A percentile compares a stretch with the other conserved stretches of the same genome.
These are phyloP conservation scores for Asterophora lycoperdoides DNA, from an alignment of 768 basidiomycete genomes.

Conservation along the genomic window DNA sequence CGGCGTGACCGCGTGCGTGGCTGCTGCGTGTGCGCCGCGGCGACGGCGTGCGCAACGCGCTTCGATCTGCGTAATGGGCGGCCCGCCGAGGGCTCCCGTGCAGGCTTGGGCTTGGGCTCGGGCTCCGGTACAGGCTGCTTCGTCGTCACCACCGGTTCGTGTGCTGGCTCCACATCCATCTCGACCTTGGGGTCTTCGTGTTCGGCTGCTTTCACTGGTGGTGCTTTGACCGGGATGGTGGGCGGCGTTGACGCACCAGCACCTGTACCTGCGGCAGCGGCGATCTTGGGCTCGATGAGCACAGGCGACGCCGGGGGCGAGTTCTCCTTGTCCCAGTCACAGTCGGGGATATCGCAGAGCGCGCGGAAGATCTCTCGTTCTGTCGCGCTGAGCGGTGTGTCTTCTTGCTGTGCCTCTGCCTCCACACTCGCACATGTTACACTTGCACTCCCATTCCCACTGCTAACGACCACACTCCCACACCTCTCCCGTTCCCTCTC, in stretches of 20 bases:
- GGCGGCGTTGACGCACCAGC: too few species aligned
- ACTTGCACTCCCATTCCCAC: too few species aligned
- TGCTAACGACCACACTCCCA: too few species aligned
- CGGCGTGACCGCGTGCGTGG: constrained; percentile 38
- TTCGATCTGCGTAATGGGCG: constrained; percentile 58
- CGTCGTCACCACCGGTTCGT: too few species aligned
- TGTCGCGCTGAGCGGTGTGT: constrained; percentile 58
- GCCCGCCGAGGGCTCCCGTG: constrained; percentile 13
- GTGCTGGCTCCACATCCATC: too few species aligned
- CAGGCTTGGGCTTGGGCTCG: too few species aligned
- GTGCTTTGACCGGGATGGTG: too few species aligned
- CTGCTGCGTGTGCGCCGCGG: constrained; percentile 46
- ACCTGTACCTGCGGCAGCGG: background rate
- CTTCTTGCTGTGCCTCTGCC: constrained; percentile 25
- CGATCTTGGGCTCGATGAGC: constrained; percentile 13
- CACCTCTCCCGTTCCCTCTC: constrained; percentile 13
- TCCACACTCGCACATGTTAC: too few species aligned
- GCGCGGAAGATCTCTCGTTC: constrained; percentile 70
- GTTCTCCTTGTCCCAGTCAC: constrained; percentile 49
- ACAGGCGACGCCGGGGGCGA: constrained; percentile 12
- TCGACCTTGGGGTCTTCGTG: too few species aligned
- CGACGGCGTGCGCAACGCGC: constrained; percentile 58
- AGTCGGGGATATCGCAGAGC: constrained; percentile 57
- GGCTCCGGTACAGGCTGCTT: too few species aligned
- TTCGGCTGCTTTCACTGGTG: too few species aligned